Conservation (phyloP, 192 early-diverging fungal genomes). For the Gamsiella multidivaricata region DNA sequence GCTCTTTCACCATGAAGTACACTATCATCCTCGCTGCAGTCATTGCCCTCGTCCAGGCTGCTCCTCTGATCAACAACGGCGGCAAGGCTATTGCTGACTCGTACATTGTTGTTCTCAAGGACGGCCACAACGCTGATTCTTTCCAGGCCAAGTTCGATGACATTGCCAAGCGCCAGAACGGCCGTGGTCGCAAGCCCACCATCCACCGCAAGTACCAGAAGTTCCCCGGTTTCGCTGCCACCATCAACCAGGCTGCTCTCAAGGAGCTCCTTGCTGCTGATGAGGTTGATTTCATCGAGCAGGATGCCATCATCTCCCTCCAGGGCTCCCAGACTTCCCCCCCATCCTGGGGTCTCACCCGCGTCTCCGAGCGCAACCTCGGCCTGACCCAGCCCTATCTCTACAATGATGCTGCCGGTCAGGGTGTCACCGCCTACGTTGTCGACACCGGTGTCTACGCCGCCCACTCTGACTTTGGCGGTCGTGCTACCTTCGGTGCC, state of each 20-base stretch:
- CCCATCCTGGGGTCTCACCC: constrained; percentile 89
- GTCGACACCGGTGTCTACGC: constrained; percentile 64
- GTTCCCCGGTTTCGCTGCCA: constrained; percentile 21
- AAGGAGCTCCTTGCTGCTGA: constrained; percentile 29
- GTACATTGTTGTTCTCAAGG: constrained; percentile 66
- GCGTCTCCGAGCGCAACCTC: constrained; percentile 70
- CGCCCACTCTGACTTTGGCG: constrained; percentile 57
- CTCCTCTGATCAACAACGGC: constrained; percentile 19
- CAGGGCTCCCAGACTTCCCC: constrained; percentile 69
- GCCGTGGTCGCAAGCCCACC: constrained; percentile 28
- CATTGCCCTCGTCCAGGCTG: constrained; percentile 30
- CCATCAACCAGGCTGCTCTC: constrained; percentile 26
- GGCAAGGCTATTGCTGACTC: constrained; percentile 60
- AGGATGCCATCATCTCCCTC: constrained; percentile 79
- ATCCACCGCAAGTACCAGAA: constrained; percentile 24
- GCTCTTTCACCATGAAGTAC: constrained; percentile 27
- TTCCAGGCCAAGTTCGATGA: constrained; percentile 35
- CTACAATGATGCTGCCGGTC: constrained; percentile 43
- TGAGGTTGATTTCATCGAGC: constrained; percentile 84
- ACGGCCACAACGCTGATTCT: not conserved
- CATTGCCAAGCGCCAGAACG: constrained; percentile 35
- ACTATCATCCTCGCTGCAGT: constrained; percentile 25
- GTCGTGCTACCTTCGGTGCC: constrained; percentile 59
- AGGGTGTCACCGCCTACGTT: constrained; percentile 59
- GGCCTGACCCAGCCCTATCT: constrained; percentile 50